These are phyloP conservation scores for Suhomyces chickasaworum DNA, from an alignment of 1,139 yeast genomes.

Conservation along the genomic window DNA sequence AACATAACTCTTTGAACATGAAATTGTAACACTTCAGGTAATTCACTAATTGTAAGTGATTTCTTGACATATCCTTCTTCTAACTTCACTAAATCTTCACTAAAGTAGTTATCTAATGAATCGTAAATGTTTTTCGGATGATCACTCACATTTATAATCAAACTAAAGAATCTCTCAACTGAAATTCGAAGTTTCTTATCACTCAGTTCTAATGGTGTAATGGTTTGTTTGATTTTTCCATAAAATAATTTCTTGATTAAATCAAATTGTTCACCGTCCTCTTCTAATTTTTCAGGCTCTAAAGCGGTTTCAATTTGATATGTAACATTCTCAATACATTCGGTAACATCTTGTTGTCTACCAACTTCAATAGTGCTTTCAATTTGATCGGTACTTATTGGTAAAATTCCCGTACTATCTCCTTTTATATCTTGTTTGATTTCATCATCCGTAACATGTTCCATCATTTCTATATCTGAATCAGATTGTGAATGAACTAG, in stretches of 20 bases:
- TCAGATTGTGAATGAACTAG: slow-evolving; percentile 17
- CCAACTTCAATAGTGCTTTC: slow-evolving; percentile 79
- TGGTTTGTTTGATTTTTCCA: slow-evolving; percentile 58
- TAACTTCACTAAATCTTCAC: slow-evolving; percentile 68
- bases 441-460: not conserved
- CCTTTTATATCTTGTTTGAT: slow-evolving; percentile 16
- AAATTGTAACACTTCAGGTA: slow-evolving; percentile 84
- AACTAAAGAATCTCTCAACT: slow-evolving; percentile 73
- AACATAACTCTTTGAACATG: slow-evolving; percentile 94
- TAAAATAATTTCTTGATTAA: slow-evolving; percentile 76
- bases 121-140: slow-evolving; percentile 89
- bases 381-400: slow-evolving; percentile 63
- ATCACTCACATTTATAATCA: slow-evolving; percentile 82
- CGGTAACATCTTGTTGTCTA: slow-evolving; percentile 96
- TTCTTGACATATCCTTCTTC: slow-evolving; percentile 78
- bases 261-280: slow-evolving; percentile 82
- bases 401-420: slow-evolving; percentile 24
- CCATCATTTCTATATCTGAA: slow-evolving; percentile 16
- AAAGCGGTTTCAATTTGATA: slow-evolving; percentile 91
- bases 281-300: slow-evolving; percentile 63
- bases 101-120: slow-evolving; percentile 83
- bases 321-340: slow-evolving; percentile 93
- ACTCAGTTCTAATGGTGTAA: slow-evolving; percentile 31
- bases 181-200: slow-evolving; percentile 68
- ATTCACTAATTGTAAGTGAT: slow-evolving; percentile 64